Percentiles rank a stretch among this genome's conserved stretches.
phyloP scores from a whole-genome alignment of 2,329 filamentous ascomycete genomes.

The Fusarium siculi region DNA sequence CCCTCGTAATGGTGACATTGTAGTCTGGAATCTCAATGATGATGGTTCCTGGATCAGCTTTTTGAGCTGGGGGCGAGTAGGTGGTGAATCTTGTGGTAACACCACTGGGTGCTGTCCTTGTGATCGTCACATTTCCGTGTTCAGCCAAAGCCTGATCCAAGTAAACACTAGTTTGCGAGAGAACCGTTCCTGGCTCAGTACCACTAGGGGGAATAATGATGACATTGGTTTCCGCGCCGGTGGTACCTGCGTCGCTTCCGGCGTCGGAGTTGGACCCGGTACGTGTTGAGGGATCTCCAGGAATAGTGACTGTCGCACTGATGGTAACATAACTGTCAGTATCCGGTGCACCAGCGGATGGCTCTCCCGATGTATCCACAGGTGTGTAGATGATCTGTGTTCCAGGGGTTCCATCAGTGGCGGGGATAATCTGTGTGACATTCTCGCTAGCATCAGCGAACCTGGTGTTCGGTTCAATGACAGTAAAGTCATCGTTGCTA shows the following conservation, averaged over 20 bases:
- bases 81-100: conserved; percentile 25
- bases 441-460: conserved; percentile 28
- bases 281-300: conserved; percentile 28
- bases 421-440: conserved; percentile 23
- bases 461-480: conserved; percentile 28
- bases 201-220: conserved; percentile 36
- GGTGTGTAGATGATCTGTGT: conserved; percentile 32
- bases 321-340: conserved; percentile 20
- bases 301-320: conserved; percentile 29
- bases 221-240: conserved; percentile 28
- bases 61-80: conserved; percentile 16
- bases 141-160: conserved; percentile 24
- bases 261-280: not conserved
- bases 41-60: conserved; percentile 26
- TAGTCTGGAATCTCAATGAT: conserved; percentile 29
- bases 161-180: conserved; percentile 33
- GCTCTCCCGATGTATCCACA: not conserved
- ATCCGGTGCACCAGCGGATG: not conserved
- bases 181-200: conserved; percentile 29
- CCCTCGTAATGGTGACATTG: conserved; percentile 28
- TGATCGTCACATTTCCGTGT: conserved; percentile 31
- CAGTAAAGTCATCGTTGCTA: conserved; percentile 23
- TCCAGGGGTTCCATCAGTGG: conserved; percentile 14
- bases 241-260: conserved; percentile 9
- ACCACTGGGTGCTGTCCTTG: conserved; percentile 16